Evolutionary conservation across 2,329 filamentous ascomycete genomes (phyloP).

Genomic region (Exserohilum rostratum): DNA sequence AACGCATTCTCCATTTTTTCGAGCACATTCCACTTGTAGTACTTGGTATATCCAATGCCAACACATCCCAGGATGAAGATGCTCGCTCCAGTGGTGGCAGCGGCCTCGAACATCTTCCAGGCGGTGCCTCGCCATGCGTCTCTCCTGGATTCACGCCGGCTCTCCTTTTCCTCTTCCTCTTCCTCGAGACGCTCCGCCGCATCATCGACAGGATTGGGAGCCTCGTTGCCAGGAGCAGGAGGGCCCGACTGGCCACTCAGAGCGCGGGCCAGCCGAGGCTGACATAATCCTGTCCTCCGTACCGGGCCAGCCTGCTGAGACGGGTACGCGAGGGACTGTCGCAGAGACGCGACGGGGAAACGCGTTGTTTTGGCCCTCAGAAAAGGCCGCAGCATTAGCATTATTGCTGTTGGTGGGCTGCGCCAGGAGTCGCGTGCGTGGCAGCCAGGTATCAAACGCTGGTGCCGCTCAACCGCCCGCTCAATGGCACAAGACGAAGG

Average conservation of each 20-base stretch:
- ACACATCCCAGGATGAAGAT: constrained; percentile 56
- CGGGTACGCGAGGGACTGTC: constrained; percentile 19
- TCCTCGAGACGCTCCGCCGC: constrained; percentile 37
- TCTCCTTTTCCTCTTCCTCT: constrained; percentile 8
- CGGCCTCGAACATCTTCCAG: constrained; percentile 60
- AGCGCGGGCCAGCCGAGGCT: constrained; percentile 24
- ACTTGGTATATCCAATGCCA: constrained; percentile 55
- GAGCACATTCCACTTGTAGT: constrained; percentile 90
- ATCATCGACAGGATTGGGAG: constrained; percentile 48
- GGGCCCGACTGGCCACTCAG: constrained; percentile 46
- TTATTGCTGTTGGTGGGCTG: constrained; percentile 28
- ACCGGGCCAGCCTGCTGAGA: constrained; percentile 36
- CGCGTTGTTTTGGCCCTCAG: constrained; percentile 22
- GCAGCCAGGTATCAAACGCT: constrained; percentile 23
- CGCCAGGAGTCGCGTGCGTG: constrained; percentile 30
- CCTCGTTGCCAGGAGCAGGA: constrained; percentile 45
- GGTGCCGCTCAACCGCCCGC: constrained; percentile 15
- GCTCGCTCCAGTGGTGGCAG: constrained; percentile 58
- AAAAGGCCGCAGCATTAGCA: constrained; percentile 40
- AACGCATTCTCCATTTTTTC: constrained; percentile 93
- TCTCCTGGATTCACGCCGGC: constrained; percentile 20
- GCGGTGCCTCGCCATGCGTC: constrained; percentile 48
- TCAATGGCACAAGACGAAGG: constrained; percentile 11
- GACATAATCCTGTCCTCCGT: constrained; percentile 15
- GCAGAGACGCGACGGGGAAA: constrained; percentile 26